Conservation (phyloP, 495 filamentous ascomycete species). For the Penicillium angulare region DNA sequence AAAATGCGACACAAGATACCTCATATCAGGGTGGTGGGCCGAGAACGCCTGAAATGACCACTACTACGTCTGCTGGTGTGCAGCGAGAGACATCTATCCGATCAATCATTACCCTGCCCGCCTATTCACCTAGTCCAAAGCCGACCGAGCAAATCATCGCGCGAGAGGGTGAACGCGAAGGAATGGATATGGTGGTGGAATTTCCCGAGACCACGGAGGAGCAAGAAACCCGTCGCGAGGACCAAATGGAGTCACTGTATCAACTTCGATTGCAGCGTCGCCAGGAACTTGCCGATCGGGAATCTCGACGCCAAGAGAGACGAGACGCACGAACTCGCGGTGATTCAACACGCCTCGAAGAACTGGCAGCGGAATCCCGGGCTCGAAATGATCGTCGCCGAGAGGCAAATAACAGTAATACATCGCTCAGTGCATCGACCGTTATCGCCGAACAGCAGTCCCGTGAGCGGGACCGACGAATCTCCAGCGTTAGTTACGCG, state of each 20-base stretch:
- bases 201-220: slow-evolving; percentile 70
- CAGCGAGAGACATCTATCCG: slow-evolving; percentile 84
- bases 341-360: slow-evolving; percentile 60
- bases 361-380: slow-evolving; percentile 50
- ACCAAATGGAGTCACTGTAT: slow-evolving; percentile 90
- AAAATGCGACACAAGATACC: slow-evolving; percentile 20
- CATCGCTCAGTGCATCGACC: slow-evolving; percentile 26
- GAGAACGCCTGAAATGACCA: slow-evolving; percentile 31
- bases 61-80: slow-evolving; percentile 41
- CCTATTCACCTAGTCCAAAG: slow-evolving; percentile 67
- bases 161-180: slow-evolving; percentile 85
- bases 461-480: slow-evolving; percentile 67
- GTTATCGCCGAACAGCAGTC: slow-evolving; percentile 64
- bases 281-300: slow-evolving; percentile 70
- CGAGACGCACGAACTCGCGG: slow-evolving; percentile 68
- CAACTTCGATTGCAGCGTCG: slow-evolving; percentile 81
- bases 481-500: slow-evolving; percentile 83
- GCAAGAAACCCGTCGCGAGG: slow-evolving; percentile 78
- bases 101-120: slow-evolving; percentile 87
- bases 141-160: slow-evolving; percentile 83
- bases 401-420: slow-evolving; percentile 29
- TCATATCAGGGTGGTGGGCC: slow-evolving; percentile 21
- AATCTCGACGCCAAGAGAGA: slow-evolving; percentile 63
- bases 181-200: slow-evolving; percentile 90
- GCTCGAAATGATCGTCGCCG: slow-evolving; percentile 22